Percentiles rank a stretch among this genome's conserved stretches.
These are phyloP conservation scores for Auxenochlorella protothecoides DNA, from an alignment of 139 green algal species.

Conservation along the genomic window DNA sequence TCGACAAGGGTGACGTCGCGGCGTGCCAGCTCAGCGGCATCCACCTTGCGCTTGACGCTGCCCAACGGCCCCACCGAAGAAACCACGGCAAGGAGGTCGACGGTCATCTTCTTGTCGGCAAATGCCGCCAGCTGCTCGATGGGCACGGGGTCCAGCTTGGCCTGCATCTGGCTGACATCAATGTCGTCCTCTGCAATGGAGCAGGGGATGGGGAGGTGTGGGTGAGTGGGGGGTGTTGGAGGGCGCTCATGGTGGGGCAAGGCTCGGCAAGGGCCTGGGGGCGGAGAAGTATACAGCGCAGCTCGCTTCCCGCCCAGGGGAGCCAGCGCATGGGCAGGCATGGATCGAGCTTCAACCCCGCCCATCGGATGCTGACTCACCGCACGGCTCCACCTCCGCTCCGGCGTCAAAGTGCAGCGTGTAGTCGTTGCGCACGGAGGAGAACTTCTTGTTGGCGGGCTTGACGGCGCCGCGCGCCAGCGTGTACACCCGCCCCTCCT, in stretches of 20 bases:
- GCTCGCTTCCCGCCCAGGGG: no score
- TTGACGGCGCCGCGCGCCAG: constrained; percentile 46
- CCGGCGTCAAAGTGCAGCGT: constrained; percentile 54
- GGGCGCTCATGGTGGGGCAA: no score
- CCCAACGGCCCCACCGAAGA: constrained; percentile 34
- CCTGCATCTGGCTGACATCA: constrained; percentile 34
- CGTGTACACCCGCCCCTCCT: constrained; percentile 47
- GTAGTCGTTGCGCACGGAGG: constrained; percentile 61
- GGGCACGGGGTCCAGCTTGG: constrained; percentile 48
- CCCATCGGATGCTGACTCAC: background rate
- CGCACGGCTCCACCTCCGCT: constrained; percentile 15
- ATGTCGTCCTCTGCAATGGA: constrained; percentile 34
- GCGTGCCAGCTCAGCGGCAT: constrained; percentile 56
- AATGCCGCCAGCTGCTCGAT: constrained; percentile 52
- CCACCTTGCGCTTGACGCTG: constrained; percentile 71
- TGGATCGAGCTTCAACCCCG: background rate
- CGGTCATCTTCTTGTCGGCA: constrained; percentile 46
- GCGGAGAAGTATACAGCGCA: no score
- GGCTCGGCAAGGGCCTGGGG: no score
- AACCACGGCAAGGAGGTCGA: constrained; percentile 74
- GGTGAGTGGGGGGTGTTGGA: no score
- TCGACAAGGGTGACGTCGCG: constrained; percentile 66
- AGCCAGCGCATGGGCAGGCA: no score
- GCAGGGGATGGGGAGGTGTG: background rate
- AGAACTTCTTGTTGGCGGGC: constrained; percentile 67